Evolutionary conservation across 2,329 filamentous ascomycete species (phyloP), one percentile per base, ranked within the genome.

Genomic region (Fusarium buharicum): DNA sequence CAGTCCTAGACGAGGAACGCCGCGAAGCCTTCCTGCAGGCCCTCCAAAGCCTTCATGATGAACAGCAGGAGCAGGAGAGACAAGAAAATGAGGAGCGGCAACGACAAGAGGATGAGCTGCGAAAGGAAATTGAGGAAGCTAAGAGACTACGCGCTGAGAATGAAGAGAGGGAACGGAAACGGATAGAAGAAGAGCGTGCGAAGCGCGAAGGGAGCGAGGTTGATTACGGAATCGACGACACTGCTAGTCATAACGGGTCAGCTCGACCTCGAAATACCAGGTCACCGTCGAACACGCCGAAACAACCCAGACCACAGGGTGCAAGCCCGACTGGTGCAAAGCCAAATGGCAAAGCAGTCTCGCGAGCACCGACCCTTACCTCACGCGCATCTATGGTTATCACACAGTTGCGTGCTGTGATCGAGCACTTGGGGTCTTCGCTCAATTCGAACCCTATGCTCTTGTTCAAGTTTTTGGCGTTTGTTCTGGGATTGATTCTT

Each of bases 1-100:
- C 94, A 41, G 87, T 97, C 22, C 83, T 99, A 1, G 94, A 98
- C 74, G 94, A 97, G 48, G 95, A 98, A 78, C 86, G 92, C 39
- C 88, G 92, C 62, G 92, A 98, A 69, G 89, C 91, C 1, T 97
- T 98, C 74, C 78, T 96, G 14, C 90, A 94, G 68, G 94, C 93
- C 5, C 81, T 98, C 14, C 87, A 96, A 73, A 89, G 87, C 49
- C 80, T 98, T 27, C 90, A 90, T 68, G 93, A 97, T 65, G 93
- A 97, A 72, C 91, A 91, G 71, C 84, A 89, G 52, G 86, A 89
- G 58, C 86, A 88, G n/a, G 87, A 89, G 66, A 81, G 86, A 57
- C 83, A 72, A 78, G 91, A 83, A 73, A 87, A 68, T 68, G 90
- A 83, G 77, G 88, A 82, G 69, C 78, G 78, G 53, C 77, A 79